These are phyloP conservation scores for Tritrichomonas musculus DNA, from an alignment of 208 protist genomes.

Conservation along the genomic window DNA sequence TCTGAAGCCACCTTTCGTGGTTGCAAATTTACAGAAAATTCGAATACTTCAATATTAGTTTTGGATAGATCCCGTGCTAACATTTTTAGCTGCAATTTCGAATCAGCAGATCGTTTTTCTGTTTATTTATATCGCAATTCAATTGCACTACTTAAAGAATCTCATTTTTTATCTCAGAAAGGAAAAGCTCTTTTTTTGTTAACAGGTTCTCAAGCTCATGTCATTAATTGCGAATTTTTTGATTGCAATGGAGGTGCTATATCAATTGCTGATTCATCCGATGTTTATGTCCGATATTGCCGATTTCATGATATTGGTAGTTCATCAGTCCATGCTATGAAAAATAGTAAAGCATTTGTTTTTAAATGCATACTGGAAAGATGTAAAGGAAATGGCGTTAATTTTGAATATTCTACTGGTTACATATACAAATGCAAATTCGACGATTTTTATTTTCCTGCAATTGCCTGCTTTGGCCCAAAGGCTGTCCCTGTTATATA, in stretches of 20 bases:
- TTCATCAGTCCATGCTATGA: slow-evolving; percentile 13
- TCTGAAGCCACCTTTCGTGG: background rate
- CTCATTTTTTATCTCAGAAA: background rate
- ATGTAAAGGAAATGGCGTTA: background rate
- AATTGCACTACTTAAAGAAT: background rate
- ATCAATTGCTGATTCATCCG: background rate
- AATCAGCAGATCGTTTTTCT: background rate
- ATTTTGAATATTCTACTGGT: slow-evolving; percentile 11
- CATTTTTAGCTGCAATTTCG: background rate
- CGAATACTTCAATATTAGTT: background rate
- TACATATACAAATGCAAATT: background rate
- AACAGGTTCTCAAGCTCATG: background rate
- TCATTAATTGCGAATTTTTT: background rate
- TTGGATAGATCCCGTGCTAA: background rate
- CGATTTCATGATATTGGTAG: background rate
- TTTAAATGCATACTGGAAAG: background rate
- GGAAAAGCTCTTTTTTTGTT: slow-evolving; percentile 22
- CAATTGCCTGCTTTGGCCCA: background rate
- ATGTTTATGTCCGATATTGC: background rate
- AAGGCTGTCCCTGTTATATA: background rate
- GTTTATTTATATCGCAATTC: slow-evolving; percentile 8
- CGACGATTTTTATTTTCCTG: background rate
- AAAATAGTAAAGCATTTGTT: background rate
- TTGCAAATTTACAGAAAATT: background rate
- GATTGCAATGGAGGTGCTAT: background rate